Percentiles rank a stretch among this genome's conserved stretches.
Conservation (phyloP, 108 stramenopile genomes). For the Schizochytrium sp. region DNA sequence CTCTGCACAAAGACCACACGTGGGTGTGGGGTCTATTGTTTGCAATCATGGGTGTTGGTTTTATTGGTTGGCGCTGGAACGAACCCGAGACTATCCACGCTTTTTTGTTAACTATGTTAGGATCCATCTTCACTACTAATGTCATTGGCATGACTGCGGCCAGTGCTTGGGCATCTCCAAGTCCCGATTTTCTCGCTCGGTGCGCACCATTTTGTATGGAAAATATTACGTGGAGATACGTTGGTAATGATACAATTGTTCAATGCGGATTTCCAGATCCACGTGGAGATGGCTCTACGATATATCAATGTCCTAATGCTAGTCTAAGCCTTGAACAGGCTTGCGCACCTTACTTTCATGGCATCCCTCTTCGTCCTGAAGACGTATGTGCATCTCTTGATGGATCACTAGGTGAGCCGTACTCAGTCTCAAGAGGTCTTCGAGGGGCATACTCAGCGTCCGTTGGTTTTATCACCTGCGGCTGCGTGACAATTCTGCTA, state of each 20-base stretch:
- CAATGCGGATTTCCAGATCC: conserved; percentile 30
- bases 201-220: conserved; percentile 23
- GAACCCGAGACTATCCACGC: conserved; percentile 22
- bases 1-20: neutral
- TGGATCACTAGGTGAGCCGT: neutral
- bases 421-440: neutral
- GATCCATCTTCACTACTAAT: neutral
- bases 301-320: neutral
- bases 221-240: conserved; percentile 15
- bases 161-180: neutral
- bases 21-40: conserved; percentile 31
- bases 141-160: conserved; percentile 26
- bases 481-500: neutral
- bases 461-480: conserved; percentile 18
- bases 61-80: neutral
- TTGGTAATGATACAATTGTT: neutral
- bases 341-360: conserved; percentile 14
- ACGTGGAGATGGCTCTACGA: neutral
- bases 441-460: neutral
- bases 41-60: neutral
- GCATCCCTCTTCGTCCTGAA: neutral
- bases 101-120: neutral
- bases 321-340: neutral
- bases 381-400: neutral
- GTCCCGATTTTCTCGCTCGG: conserved; percentile 3